phyloP scores from a whole-genome alignment of 2,329 filamentous ascomycete species.

The Neopestalotiopsis clavispora region DNA sequence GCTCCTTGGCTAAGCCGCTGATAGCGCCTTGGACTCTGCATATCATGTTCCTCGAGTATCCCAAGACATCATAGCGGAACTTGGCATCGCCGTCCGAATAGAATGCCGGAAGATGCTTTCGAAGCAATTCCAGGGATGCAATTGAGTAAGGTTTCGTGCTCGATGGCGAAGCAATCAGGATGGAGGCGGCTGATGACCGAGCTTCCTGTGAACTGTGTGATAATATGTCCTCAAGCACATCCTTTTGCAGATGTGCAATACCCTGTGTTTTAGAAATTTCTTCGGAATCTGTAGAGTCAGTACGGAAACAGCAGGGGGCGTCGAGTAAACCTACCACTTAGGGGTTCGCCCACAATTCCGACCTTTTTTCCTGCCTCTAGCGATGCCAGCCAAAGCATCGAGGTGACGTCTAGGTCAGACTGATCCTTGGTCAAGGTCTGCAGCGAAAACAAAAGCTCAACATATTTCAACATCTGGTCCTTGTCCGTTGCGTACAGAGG shows the following conservation, averaged over 20 bases:
- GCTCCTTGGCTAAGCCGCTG: constrained; percentile 49
- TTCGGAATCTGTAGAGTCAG: constrained; percentile 23
- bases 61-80: constrained; percentile 80
- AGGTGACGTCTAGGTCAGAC: constrained; percentile 54
- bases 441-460: constrained; percentile 61
- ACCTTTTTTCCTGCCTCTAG: constrained; percentile 74
- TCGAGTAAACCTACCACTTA: constrained; percentile 38
- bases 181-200: constrained; percentile 79
- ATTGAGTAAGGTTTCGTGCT: constrained; percentile 74
- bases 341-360: constrained; percentile 71
- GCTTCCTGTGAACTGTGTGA: constrained; percentile 65
- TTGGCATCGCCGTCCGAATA: constrained; percentile 87
- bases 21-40: constrained; percentile 74
- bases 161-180: constrained; percentile 77
- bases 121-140: constrained; percentile 66
- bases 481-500: constrained; percentile 66
- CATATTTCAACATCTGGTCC: constrained; percentile 57
- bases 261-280: constrained; percentile 29
- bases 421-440: constrained; percentile 50
- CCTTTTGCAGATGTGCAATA: constrained; percentile 41
- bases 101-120: constrained; percentile 69
- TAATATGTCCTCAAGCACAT: constrained; percentile 57
- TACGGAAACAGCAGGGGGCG: constrained; percentile 20
- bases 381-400: constrained; percentile 67
- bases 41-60: constrained; percentile 76